Evolutionary conservation across 2,329 filamentous ascomycete genomes (phyloP), one percentile per base, ranked within the genome.

Genomic region (Colletotrichum agaves): DNA sequence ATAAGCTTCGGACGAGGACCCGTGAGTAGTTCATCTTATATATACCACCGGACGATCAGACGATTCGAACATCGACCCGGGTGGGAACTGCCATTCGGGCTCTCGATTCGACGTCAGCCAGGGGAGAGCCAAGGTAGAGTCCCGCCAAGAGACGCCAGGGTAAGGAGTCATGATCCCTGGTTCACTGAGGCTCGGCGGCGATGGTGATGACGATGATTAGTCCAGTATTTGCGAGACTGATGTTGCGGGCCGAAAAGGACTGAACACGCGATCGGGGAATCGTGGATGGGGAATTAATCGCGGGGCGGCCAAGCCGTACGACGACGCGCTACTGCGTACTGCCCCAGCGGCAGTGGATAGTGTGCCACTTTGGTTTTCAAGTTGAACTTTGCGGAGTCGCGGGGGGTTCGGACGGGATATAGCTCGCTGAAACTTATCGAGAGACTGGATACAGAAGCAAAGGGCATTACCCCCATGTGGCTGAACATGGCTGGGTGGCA

Each of bases 161-260:
- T 43, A 55, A 19, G 46, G 55, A 67, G 64, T 67, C 64, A 67
- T 67, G 61, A 58, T 47, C 64, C 61, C 47, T 39, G 64, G 41
- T 8, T 47, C 43, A 60, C 47, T 49, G 47, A 52, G 46, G 53
- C 61, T 67, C 52, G 50, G 59, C 60, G 59, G 47, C 15, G 53
- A 13, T 46, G 47, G 15, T 31, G 37, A 64, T 44, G 53, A 64
- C 64, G 53, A 67, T 35, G 17, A 52, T 27, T 33, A 52, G 31
- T 43, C 35, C 43, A 39, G 49, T 12, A 11, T 39, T 67, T 64
- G 53, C 21, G 4, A 23, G 61, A 52, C 31, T 52, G 53, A 64
- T 23, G 33, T 60, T 47, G 55, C 53, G 53, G 53, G 60, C 53
- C 61, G 64, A 55, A 58, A 55, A 37, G 46, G 15, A 35, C 33